Evolutionary conservation across 2,329 filamentous ascomycete genomes (phyloP).

Genomic region (Dryadomyces sulphureus): DNA sequence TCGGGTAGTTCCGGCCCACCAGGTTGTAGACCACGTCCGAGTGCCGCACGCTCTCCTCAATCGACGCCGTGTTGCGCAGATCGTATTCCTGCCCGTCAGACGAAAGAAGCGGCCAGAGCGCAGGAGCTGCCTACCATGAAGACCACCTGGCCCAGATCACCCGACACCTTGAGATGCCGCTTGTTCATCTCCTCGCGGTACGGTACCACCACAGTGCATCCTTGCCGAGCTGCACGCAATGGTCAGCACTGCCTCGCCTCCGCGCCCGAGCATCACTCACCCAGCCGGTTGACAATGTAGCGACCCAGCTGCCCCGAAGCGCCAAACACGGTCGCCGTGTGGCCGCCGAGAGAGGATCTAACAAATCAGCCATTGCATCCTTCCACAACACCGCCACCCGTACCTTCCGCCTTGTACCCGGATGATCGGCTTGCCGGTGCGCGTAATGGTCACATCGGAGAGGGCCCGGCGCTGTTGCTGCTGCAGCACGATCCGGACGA

Average conservation of each 20-base stretch:
- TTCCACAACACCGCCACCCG: slow-evolving; percentile 16
- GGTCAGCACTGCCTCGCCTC: not conserved
- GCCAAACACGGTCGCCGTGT: slow-evolving; percentile 95
- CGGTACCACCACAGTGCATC: slow-evolving; percentile 86
- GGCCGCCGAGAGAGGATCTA: slow-evolving; percentile 78
- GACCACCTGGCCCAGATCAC: slow-evolving; percentile 77
- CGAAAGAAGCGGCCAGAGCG: not conserved
- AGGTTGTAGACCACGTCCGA: slow-evolving; percentile 97
- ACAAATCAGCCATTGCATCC: slow-evolving; percentile 4
- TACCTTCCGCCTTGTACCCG: slow-evolving; percentile 81
- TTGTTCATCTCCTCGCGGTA: slow-evolving; percentile 97
- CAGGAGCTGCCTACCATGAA: slow-evolving; percentile 52
- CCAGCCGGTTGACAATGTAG: slow-evolving; percentile 93
- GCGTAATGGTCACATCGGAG: slow-evolving; percentile 82
- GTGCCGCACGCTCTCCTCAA: slow-evolving; percentile 92
- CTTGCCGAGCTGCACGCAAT: slow-evolving; percentile 57
- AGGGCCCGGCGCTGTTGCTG: slow-evolving; percentile 39
- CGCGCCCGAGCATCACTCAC: slow-evolving; percentile 23
- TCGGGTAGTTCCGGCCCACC: slow-evolving; percentile 85
- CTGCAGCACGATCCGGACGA: slow-evolving; percentile 30
- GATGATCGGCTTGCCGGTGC: slow-evolving; percentile 91
- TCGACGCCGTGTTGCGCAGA: slow-evolving; percentile 81
- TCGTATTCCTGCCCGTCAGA: slow-evolving; percentile 62
- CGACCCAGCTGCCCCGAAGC: slow-evolving; percentile 90
- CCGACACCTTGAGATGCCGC: slow-evolving; percentile 89